phyloP scores from a whole-genome alignment of 768 basidiomycete genomes.

The Dioszegia aurantiaca region DNA sequence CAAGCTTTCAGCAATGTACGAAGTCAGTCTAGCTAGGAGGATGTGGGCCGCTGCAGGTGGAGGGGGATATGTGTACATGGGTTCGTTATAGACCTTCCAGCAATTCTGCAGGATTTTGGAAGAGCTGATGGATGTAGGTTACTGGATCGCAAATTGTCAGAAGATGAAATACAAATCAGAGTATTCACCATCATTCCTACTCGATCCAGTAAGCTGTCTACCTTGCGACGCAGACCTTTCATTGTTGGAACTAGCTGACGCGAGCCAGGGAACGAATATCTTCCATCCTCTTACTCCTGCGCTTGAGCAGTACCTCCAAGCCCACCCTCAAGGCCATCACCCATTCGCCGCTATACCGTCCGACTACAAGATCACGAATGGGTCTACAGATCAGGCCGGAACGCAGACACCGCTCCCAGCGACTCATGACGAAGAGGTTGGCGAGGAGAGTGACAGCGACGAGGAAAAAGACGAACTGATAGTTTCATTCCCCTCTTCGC shows the following conservation, averaged over 20 bases:
- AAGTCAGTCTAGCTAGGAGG: conserved; percentile 70
- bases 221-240: too few species aligned
- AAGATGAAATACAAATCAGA: conserved; percentile 98
- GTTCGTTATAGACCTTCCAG: conserved; percentile 54
- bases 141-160: conserved; percentile 82
- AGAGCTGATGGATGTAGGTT: conserved; percentile 60
- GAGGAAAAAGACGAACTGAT: conserved; percentile 31
- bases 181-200: conserved; percentile 79
- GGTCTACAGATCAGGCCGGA: not conserved
- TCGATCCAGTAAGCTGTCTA: conserved; percentile 65
- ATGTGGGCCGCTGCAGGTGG: conserved; percentile 67
- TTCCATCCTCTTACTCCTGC: conserved; percentile 68
- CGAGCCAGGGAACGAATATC: conserved; percentile 66
- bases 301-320: conserved; percentile 69
- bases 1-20: conserved; percentile 74
- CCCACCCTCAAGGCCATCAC: conserved; percentile 53
- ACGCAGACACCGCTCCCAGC: too few species aligned
- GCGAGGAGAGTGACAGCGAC: conserved; percentile 15
- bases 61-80: conserved; percentile 74
- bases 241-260: not conserved
- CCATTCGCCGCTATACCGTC: conserved; percentile 60
- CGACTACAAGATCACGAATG: not conserved
- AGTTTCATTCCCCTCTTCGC: conserved; percentile 38
- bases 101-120: not conserved
- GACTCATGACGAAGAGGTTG: not conserved